Percentiles rank a stretch among this genome's conserved stretches.
Conservation (phyloP, 1,139 yeast genomes). For the Komagataea norvegica region DNA sequence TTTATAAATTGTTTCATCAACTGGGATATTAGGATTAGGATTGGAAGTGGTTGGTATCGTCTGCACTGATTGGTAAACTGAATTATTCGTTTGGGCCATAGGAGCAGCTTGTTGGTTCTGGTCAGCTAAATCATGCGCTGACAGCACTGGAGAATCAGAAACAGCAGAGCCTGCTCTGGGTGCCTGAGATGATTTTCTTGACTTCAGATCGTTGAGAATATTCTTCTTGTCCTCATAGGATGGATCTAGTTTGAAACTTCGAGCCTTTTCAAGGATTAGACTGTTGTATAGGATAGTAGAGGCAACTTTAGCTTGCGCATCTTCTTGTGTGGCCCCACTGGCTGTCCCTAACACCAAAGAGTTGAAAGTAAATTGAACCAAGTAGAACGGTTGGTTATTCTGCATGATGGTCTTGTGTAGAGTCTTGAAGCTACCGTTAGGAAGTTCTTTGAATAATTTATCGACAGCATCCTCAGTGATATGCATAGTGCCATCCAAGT, state of each 20-base stretch:
- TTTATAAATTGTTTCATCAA: conserved; percentile 3
- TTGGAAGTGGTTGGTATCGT: too few species aligned
- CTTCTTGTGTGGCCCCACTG: conserved; percentile 8
- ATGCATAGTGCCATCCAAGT: conserved; percentile 5
- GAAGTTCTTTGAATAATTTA: conserved; percentile 4
- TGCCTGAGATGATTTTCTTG: background rate
- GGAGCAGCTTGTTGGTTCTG: background rate
- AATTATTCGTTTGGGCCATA: background rate
- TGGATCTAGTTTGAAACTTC: background rate
- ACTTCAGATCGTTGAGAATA: background rate
- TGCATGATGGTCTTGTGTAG: conserved; percentile 7
- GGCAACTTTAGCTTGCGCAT: conserved; percentile 14
- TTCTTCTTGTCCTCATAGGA: background rate
- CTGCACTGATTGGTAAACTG: too few species aligned
- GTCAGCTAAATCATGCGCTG: too few species aligned
- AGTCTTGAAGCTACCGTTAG: conserved; percentile 4
- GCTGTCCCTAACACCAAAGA: conserved; percentile 10
- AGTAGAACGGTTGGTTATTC: background rate
- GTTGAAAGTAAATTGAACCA: conserved; percentile 9
- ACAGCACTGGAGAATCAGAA: background rate
- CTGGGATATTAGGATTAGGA: conserved; percentile 1
- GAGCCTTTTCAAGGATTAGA: conserved; percentile 1
- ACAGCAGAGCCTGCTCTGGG: background rate
- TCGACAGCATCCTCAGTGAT: conserved; percentile 5
- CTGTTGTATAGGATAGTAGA: conserved; percentile 5